These are phyloP conservation scores for Mycena sp. DNA, from an alignment of 1,284 basidiomycete genomes.

Conservation along the genomic window DNA sequence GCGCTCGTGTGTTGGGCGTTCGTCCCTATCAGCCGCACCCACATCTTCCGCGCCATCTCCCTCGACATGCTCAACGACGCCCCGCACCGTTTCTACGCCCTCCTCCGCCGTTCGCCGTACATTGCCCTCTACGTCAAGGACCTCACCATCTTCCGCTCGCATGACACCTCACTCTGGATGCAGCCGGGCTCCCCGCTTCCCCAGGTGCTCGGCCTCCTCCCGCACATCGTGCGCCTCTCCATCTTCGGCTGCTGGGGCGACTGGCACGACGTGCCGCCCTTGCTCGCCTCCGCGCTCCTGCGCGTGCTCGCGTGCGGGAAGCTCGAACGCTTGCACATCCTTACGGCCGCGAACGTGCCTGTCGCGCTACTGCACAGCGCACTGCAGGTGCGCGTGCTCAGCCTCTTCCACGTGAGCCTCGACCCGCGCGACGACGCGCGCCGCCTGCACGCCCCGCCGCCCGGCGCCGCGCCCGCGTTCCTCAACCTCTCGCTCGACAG, in stretches of 20 bases:
- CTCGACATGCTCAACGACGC: slow-evolving; percentile 17
- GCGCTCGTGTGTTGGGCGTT: slow-evolving; percentile 29
- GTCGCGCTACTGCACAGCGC: background rate
- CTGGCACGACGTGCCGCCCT: slow-evolving; percentile 4
- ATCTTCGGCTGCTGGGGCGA: slow-evolving; percentile 24
- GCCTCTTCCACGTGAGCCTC: slow-evolving; percentile 9
- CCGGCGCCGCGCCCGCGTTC: background rate
- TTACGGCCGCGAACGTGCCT: slow-evolving; percentile 6
- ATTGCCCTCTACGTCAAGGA: slow-evolving; percentile 7
- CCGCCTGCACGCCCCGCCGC: background rate
- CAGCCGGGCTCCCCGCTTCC: slow-evolving; percentile 11
- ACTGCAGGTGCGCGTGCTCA: slow-evolving; percentile 2
- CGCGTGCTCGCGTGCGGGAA: background rate
- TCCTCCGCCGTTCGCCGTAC: background rate
- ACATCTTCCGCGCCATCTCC: slow-evolving; percentile 31
- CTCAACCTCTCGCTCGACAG: slow-evolving; percentile 21
- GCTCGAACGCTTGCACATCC: slow-evolving; percentile 19
- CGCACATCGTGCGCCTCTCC: slow-evolving; percentile 7
- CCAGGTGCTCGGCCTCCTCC: slow-evolving; percentile 5
- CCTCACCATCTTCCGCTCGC: slow-evolving; percentile 14
- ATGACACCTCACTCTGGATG: slow-evolving; percentile 10
- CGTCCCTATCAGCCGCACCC: slow-evolving; percentile 10
- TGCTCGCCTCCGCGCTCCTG: background rate
- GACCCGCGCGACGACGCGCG: background rate
- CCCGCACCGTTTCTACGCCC: background rate